These are phyloP conservation scores for Capillidium rhysosporum DNA, from an alignment of 371 early-diverging fungal genomes.

Conservation along the genomic window DNA sequence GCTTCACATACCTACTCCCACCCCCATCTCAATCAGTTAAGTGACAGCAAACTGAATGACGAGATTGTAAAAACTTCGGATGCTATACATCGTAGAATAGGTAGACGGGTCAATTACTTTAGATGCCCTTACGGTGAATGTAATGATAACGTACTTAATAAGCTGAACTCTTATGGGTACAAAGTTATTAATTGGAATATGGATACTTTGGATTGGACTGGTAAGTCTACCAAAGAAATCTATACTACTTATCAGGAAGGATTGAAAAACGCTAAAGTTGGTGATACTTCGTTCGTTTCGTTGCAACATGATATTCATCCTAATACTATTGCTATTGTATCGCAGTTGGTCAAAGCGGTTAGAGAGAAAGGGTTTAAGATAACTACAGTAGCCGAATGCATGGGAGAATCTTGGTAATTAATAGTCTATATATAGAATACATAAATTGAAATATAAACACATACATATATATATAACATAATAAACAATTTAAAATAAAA, in stretches of 20 bases:
- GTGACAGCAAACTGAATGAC: constrained; percentile 13
- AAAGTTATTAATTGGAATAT: constrained; percentile 11
- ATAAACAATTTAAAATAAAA: too few species aligned
- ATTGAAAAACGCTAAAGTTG: neutral
- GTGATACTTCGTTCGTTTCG: neutral
- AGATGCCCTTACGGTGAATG: constrained; percentile 17
- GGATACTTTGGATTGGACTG: constrained; percentile 12
- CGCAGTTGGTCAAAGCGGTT: neutral
- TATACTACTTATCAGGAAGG: neutral
- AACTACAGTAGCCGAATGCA: constrained; percentile 11
- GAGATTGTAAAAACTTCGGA: constrained; percentile 12
- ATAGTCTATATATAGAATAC: neutral
- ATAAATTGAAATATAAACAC: too few species aligned
- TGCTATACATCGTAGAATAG: constrained; percentile 16
- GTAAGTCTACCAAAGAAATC: neutral
- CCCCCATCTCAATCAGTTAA: constrained; percentile 17
- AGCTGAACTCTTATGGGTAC: constrained; percentile 2
- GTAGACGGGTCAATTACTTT: constrained; percentile 22
- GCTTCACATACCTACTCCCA: constrained; percentile 30
- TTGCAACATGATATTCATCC: constrained; percentile 8
- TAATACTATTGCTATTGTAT: constrained; percentile 2
- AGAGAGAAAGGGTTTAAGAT: constrained; percentile 6
- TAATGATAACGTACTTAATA: constrained; percentile 2
- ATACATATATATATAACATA: too few species aligned
- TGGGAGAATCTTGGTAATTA: neutral